Conservation (phyloP, 2,329 filamentous ascomycete genomes). For the Pseudogymnoascus sp. region DNA sequence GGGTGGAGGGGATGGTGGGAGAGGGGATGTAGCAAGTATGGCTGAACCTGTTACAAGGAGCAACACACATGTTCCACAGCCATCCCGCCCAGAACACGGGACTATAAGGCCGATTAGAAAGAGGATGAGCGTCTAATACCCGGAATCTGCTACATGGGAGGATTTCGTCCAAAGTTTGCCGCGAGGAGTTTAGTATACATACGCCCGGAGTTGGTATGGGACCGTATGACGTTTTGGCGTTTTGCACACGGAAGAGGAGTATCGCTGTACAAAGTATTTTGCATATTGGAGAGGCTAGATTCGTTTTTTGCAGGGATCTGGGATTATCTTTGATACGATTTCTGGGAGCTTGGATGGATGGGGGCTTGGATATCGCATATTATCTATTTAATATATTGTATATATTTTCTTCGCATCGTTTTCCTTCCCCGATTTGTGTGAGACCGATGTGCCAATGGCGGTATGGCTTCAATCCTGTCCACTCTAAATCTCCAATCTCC, state of each 20-base stretch:
- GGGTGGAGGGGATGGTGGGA: background rate
- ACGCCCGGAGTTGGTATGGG: background rate
- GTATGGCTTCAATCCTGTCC: background rate
- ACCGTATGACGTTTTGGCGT: background rate
- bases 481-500: background rate
- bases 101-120: background rate
- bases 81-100: background rate
- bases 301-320: background rate
- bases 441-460: background rate
- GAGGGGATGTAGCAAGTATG: background rate
- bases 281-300: background rate
- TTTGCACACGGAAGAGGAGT: background rate
- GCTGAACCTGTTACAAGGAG: conserved; percentile 4
- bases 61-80: conserved; percentile 2
- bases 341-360: background rate
- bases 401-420: background rate
- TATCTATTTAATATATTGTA: conserved; percentile 4
- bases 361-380: background rate
- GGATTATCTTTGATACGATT: background rate
- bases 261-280: background rate
- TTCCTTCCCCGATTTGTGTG: background rate
- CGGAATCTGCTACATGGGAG: background rate
- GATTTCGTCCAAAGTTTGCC: background rate
- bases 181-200: background rate
- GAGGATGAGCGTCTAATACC: background rate